Evolutionary conservation across 2,329 filamentous ascomycete genomes (phyloP).

Genomic region (Chaetomiaceae sp.): DNA sequence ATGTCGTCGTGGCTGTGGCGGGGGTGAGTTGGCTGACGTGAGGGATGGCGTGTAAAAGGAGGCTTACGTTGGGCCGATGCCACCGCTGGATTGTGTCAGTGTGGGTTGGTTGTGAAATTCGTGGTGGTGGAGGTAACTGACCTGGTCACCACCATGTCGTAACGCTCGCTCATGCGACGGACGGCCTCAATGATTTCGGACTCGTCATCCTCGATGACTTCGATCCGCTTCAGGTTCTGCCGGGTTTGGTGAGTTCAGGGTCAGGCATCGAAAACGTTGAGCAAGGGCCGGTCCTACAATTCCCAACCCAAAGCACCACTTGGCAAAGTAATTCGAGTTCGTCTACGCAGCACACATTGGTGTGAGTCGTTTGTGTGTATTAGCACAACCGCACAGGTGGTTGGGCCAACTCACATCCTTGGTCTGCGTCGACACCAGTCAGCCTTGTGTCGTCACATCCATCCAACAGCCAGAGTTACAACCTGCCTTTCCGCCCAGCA

Average conservation of each 20-base stretch:
- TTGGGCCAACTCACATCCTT: constrained; percentile 25
- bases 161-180: constrained; percentile 77
- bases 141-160: constrained; percentile 92
- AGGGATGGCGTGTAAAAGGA: background rate
- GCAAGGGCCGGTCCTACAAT: constrained; percentile 52
- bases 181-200: constrained; percentile 84
- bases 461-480: background rate
- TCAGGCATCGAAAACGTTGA: background rate
- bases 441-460: background rate
- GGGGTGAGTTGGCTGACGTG: constrained; percentile 9
- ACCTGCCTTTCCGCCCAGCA: constrained; percentile 84
- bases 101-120: background rate
- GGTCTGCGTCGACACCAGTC: constrained; percentile 20
- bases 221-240: constrained; percentile 72
- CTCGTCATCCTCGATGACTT: constrained; percentile 92
- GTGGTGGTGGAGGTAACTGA: constrained; percentile 22
- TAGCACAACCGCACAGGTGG: background rate
- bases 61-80: constrained; percentile 89
- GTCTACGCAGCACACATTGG: constrained; percentile 40
- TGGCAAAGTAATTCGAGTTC: constrained; percentile 60
- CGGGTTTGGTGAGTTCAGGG: constrained; percentile 9
- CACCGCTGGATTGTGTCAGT: constrained; percentile 53
- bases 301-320: constrained; percentile 59
- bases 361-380: background rate
- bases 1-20: constrained; percentile 83